A percentile compares a stretch with the other conserved stretches of the same genome.
Conservation (phyloP, 225 moss, liverwort and hornwort species). For the Marchantia polymorpha region DNA sequence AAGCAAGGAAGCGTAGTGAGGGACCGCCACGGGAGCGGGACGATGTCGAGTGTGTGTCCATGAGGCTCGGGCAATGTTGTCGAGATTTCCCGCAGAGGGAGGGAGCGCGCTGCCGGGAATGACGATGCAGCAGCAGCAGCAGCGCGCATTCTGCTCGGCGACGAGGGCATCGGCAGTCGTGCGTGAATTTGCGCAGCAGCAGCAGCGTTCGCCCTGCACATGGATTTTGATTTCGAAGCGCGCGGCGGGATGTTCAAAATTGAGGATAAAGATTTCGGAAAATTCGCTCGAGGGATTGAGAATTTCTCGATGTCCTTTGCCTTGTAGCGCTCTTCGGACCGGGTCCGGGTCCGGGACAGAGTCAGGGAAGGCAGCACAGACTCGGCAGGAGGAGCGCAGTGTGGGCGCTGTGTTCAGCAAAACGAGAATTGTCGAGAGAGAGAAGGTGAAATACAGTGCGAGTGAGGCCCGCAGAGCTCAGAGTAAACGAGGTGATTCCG, state of each 20-base stretch:
- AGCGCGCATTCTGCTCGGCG: neutral
- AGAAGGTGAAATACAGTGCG: neutral
- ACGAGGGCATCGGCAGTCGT: neutral
- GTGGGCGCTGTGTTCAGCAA: neutral
- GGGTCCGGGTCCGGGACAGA: neutral
- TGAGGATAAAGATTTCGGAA: no score
- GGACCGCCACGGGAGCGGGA: no score
- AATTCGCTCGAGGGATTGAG: neutral
- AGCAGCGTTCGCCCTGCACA: neutral
- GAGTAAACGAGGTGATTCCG: neutral
- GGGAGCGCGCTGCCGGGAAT: neutral
- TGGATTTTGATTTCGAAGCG: neutral
- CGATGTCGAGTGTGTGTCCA: no score
- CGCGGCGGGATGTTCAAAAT: neutral
- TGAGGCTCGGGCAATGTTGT: neutral
- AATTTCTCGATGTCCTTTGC: neutral
- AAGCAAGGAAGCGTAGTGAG: no score
- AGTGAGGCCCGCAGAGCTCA: neutral
- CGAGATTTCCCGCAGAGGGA: neutral
- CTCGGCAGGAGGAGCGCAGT: neutral
- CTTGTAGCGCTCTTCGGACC: neutral
- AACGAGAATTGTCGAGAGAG: neutral
- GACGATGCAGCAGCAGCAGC: neutral
- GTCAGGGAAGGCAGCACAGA: no score
- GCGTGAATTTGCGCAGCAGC: neutral